Conservation (phyloP, 2,329 filamentous ascomycete species). For the Pseudopithomyces maydicus region DNA sequence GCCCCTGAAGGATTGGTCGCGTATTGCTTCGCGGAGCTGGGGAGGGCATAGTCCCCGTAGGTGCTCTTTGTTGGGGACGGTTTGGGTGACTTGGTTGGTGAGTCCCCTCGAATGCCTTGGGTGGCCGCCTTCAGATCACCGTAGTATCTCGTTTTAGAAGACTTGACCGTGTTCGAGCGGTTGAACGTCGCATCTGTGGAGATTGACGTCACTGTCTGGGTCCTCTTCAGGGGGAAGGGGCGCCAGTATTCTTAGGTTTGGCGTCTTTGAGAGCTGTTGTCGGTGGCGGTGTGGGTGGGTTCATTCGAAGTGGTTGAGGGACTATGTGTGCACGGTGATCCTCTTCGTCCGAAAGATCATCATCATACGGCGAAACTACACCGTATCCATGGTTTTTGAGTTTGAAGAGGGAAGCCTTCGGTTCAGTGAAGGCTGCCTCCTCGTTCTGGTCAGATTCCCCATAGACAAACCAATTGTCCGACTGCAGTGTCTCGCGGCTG, state of each 20-base stretch:
- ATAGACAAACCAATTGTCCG: constrained; percentile 55
- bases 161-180: constrained; percentile 31
- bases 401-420: constrained; percentile 30
- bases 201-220: constrained; percentile 29
- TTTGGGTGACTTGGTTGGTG: constrained; percentile 27
- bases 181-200: constrained; percentile 37
- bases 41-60: constrained; percentile 25
- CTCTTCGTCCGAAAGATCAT: constrained; percentile 38
- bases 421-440: constrained; percentile 15
- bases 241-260: constrained; percentile 15
- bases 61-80: constrained; percentile 29
- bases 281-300: constrained; percentile 51
- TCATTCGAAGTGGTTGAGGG: constrained; percentile 53
- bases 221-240: constrained; percentile 28
- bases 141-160: constrained; percentile 52
- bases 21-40: constrained; percentile 38
- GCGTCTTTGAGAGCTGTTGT: constrained; percentile 19
- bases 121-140: constrained; percentile 53
- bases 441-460: constrained; percentile 23
- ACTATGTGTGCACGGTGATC: constrained; percentile 34
- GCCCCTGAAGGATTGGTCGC: constrained; percentile 30
- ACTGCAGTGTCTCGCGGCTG: constrained; percentile 43
- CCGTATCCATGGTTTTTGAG: constrained; percentile 38
- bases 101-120: constrained; percentile 38
- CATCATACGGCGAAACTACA: constrained; percentile 30